A percentile compares a stretch with the other conserved stretches of the same genome.
Evolutionary conservation across 257 asterid species (phyloP).

Genomic region (Solanum clarkiae): DNA sequence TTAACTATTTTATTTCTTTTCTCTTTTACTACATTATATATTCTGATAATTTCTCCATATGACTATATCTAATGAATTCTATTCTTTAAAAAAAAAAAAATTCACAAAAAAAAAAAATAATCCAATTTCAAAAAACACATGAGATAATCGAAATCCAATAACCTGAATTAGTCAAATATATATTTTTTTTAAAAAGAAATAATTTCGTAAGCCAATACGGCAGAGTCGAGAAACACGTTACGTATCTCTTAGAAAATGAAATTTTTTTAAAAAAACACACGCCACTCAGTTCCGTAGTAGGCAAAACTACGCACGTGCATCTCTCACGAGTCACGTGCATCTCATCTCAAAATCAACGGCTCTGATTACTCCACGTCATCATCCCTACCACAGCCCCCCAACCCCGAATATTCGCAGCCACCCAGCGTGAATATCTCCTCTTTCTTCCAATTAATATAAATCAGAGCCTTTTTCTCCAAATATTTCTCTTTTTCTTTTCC

Average conservation of each 20-base stretch:
- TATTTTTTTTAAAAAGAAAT: too few species aligned
- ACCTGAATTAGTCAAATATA: background rate
- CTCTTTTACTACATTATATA: too few species aligned
- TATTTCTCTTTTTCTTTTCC: background rate
- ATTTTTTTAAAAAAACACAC: background rate
- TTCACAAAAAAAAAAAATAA: too few species aligned
- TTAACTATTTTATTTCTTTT: too few species aligned
- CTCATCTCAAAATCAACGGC: background rate
- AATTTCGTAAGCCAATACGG: background rate
- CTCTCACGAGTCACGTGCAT: background rate
- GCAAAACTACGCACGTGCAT: background rate
- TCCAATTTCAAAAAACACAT: too few species aligned
- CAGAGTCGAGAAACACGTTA: background rate
- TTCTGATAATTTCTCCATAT: too few species aligned
- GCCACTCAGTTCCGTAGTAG: background rate
- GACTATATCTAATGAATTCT: too few species aligned
- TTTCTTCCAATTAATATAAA: background rate
- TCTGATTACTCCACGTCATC: conserved; percentile 12
- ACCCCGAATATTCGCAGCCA: conserved; percentile 26
- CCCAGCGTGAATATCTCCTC: conserved; percentile 2
- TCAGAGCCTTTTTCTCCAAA: background rate
- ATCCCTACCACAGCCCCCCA: too few species aligned
- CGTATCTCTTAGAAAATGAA: background rate
- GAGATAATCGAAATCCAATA: too few species aligned
- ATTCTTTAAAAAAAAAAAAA: too few species aligned